Base-by-base conservation (phyloP, 2,329 filamentous ascomycete species). In the Ustilaginoidea virens region DNA sequence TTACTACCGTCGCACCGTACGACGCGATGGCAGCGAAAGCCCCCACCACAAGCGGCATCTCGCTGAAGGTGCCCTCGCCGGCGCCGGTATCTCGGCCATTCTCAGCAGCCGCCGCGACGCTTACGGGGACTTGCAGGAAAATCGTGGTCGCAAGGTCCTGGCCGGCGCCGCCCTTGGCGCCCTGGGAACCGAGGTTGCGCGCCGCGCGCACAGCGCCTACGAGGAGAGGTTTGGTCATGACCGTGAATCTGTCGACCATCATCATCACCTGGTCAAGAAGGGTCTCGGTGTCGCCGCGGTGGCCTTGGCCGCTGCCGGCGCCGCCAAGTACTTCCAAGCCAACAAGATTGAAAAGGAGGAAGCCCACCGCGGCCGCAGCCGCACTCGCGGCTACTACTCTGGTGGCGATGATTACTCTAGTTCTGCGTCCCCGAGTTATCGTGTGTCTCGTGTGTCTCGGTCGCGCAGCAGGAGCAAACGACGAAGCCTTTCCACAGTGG, bases 51-150 rank as follows among this genome's bases (percentile, higher is more conserved):
- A 61, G 45, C 64, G 66, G 23, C 66, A 74, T 39, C 47, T 77
- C 5, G 71, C 71, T 14, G 70, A 74, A 42, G 72, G 72, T n/a
- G 72, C 70, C 7, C 55, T 75, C 11, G 72, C 72, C 17, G 72
- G 70, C 11, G 72, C 72, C 12, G 72, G 71, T 27, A 49, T 72
- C 6, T 64, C 66, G 8, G 72, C 71, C n/a, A 49, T 76, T 3
- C 48, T 74, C 5, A 58, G 63, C 11, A 67, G 65, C 27, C 65
- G 69, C 13, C 60, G 66, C 27, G 58, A 61, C 28, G 57, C 56
- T 31, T 51, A 63, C 3, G 63, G 65, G 28, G 64, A 66, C 15
- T 42, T 64, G 4, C 52, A 52, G 0, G 59, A 66, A 13, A 51
- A 68, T 37, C 61, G 66, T 15, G 67, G 67, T 23, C 61, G 65